phyloP scores from a whole-genome alignment of 2,329 filamentous ascomycete genomes.

The Paracoccidioides brasiliensis region DNA sequence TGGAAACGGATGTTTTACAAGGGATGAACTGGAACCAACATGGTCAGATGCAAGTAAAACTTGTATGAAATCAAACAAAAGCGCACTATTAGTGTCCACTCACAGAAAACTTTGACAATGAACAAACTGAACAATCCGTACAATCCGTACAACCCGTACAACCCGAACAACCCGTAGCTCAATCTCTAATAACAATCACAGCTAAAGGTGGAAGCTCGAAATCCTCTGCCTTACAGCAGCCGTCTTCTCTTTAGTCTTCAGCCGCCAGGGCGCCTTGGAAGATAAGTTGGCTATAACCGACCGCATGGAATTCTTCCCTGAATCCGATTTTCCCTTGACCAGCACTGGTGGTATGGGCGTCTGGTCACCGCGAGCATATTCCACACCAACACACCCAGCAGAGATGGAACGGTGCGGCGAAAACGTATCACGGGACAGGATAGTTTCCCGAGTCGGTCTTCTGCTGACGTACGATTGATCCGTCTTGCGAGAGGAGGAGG shows the following conservation, averaged over 20 bases:
- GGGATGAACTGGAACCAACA: too few species aligned
- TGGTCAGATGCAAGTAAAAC: too few species aligned
- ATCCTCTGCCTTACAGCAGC: not conserved
- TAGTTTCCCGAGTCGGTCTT: not conserved
- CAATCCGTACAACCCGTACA: too few species aligned
- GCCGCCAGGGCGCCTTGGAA: not conserved
- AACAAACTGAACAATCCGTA: too few species aligned
- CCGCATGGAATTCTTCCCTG: constrained; percentile 1
- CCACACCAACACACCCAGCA: not conserved
- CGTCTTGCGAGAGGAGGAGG: not conserved
- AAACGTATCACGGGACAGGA: not conserved
- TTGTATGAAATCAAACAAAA: too few species aligned
- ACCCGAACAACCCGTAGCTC: too few species aligned
- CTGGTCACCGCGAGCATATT: not conserved
- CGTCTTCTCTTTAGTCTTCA: not conserved
- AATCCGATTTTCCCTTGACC: not conserved
- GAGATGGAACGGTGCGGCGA: not conserved
- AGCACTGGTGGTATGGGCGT: not conserved
- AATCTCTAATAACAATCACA: not conserved
- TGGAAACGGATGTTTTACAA: too few species aligned
- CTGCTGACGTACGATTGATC: not conserved
- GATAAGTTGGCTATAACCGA: not conserved
- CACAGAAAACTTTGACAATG: too few species aligned
- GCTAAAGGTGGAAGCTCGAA: constrained; percentile 1
- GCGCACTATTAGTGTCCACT: too few species aligned